phyloP scores from a whole-genome alignment of 2,329 filamentous ascomycete species.

The Sporothrix protearum region DNA sequence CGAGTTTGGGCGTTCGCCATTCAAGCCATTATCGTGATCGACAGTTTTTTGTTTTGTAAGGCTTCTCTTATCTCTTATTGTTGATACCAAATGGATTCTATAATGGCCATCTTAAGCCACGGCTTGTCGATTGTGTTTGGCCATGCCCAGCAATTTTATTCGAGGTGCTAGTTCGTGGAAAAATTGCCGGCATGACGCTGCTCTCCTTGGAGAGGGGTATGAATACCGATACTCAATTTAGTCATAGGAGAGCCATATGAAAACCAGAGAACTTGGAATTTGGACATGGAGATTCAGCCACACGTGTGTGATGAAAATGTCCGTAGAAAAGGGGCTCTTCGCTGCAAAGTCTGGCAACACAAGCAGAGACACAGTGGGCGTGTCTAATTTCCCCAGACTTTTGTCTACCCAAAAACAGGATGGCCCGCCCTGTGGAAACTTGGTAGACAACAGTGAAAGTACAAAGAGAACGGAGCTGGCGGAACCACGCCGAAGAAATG shows the following conservation, averaged over 20 bases:
- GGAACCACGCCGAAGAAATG: background rate
- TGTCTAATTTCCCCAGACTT: slow-evolving; percentile 7
- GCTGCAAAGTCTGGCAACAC: background rate
- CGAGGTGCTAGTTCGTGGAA: background rate
- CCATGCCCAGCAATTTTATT: background rate
- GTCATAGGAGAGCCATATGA: background rate
- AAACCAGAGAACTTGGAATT: background rate
- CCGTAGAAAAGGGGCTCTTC: background rate
- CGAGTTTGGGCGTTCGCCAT: background rate
- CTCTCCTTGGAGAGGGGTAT: background rate
- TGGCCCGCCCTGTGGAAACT: background rate
- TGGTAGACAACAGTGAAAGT: background rate
- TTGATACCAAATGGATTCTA: background rate
- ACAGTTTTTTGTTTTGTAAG: background rate
- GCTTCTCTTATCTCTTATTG: background rate
- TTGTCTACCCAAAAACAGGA: slow-evolving; percentile 1
- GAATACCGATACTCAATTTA: background rate
- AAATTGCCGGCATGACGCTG: background rate
- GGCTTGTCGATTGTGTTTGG: background rate
- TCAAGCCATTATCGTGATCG: background rate
- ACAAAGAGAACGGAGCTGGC: background rate
- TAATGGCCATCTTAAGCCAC: slow-evolving; percentile 1
- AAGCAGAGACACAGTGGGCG: background rate
- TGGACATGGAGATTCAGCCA: background rate
- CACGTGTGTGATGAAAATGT: background rate